These are phyloP conservation scores for Domatiomyces globalis DNA, from an alignment of 2,329 filamentous ascomycete genomes.

Conservation along the genomic window DNA sequence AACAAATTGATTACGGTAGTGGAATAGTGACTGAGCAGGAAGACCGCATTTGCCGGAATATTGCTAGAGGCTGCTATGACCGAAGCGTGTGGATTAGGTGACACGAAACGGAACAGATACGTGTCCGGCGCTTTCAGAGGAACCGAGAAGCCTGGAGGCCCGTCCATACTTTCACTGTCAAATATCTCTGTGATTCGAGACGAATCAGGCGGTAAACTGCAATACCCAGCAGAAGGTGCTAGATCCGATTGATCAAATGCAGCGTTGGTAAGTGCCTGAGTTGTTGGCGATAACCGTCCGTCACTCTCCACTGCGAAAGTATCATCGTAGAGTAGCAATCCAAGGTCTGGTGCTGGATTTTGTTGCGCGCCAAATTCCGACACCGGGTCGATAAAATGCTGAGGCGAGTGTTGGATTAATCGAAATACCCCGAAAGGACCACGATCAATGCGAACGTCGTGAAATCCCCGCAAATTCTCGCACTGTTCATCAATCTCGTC, in stretches of 20 bases:
- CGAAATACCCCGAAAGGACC: constrained; percentile 9
- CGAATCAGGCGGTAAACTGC: neutral
- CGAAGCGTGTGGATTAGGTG: neutral
- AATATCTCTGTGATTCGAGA: constrained; percentile 1
- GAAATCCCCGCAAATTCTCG: neutral
- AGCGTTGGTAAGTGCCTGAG: constrained; percentile 1
- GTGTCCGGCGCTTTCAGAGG: neutral
- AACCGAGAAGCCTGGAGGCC: neutral
- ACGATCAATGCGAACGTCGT: neutral
- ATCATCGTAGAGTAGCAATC: neutral
- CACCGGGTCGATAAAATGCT: neutral
- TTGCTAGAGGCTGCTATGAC: neutral
- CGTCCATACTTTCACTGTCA: neutral
- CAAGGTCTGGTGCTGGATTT: neutral
- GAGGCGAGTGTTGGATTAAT: neutral
- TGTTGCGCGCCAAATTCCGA: neutral
- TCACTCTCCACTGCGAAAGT: neutral
- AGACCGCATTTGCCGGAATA: constrained; percentile 23
- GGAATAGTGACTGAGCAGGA: constrained; percentile 28
- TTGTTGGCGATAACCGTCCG: neutral
- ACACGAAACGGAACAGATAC: neutral
- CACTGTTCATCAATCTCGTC: constrained; percentile 22
- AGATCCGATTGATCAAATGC: constrained; percentile 1
- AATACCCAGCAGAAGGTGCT: neutral
- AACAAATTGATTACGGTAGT: constrained; percentile 23